Conservation (phyloP, 352 stramenopile species). For the Phytophthora cryptogea region DNA sequence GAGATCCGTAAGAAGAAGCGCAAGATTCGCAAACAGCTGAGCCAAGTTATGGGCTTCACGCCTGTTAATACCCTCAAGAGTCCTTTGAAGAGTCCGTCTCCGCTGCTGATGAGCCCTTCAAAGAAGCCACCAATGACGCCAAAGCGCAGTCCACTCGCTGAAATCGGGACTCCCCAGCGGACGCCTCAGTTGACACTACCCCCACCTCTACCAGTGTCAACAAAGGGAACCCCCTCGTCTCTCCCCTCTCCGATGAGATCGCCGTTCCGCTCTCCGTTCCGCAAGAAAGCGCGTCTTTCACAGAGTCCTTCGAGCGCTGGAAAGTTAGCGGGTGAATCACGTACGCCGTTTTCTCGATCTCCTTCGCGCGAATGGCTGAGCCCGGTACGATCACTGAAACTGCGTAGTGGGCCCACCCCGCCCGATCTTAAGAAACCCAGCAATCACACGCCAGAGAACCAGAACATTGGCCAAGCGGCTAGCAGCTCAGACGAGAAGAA, state of each 20-base stretch:
- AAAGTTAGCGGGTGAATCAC: conserved; percentile 2
- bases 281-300: conserved; percentile 62
- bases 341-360: conserved; percentile 32
- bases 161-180: conserved; percentile 53
- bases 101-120: conserved; percentile 38
- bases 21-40: conserved; percentile 79
- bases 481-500: conserved; percentile 23
- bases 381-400: conserved; percentile 48
- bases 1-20: conserved; percentile 75
- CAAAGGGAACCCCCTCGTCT: conserved; percentile 45
- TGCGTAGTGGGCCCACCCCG: conserved; percentile 37
- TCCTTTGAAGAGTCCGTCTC: conserved; percentile 36
- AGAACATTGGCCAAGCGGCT: conserved; percentile 16
- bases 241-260: conserved; percentile 56
- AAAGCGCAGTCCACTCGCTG: conserved; percentile 50
- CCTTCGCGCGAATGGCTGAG: conserved; percentile 71
- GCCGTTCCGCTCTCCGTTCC: conserved; percentile 75
- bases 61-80: conserved; percentile 74
- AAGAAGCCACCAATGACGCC: conserved; percentile 41
- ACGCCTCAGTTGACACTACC: conserved; percentile 50
- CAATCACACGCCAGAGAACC: conserved; percentile 20
- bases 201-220: conserved; percentile 48
- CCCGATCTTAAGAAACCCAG: conserved; percentile 40
- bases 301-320: conserved; percentile 32
- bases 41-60: conserved; percentile 61